Base-by-base conservation (phyloP, 257 asterid species). In the Phtheirospermum japonicum region DNA sequence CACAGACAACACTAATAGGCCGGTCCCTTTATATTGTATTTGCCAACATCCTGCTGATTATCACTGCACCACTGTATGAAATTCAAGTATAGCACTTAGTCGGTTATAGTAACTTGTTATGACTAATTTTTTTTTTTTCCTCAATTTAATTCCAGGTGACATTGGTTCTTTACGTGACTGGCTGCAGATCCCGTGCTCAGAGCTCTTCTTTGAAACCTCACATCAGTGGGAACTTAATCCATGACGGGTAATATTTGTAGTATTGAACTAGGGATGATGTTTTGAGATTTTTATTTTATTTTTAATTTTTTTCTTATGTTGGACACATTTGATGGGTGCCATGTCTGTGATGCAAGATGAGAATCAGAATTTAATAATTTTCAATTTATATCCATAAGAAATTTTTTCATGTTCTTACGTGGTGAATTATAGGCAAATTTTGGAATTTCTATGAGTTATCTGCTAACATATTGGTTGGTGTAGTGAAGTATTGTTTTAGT, bases 181-280 rank as follows among this genome's bases (percentile, higher is more conserved):
- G 97, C 71, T 61, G 73, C 73, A 80, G 71, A 69, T 93, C 96
- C 57, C 77, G 62, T 30, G 75, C 75, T 33, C 72, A 68, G 67
- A 85, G 85, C 82, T 93, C 99, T 67, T 93, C 99, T 18, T 71
- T 87, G 68, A 89, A 85, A 83, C 87, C 95, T 72, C 95, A 80
- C 56, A 70, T 82, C 72, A 77, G 84, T 4, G 95, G 97, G 70
- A 85, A 85, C 81, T 73, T 89, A 48, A 85, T 93, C 70, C 85
- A 82, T 51, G 99, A 89, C 80, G 87, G 94, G 99, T 89, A 86
- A 75, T n/a, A 60, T 9, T 13, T 50, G 64, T 30, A 48, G 34
- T 36, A 59, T 48, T 39, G 48, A 46, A 63, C 18, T 34, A 17
- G 7, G 17, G 18, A 57, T 23, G 28, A 3, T 23, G 61, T 33